phyloP scores from a whole-genome alignment of 768 basidiomycete species.

The Kwoniella dejecticola region DNA sequence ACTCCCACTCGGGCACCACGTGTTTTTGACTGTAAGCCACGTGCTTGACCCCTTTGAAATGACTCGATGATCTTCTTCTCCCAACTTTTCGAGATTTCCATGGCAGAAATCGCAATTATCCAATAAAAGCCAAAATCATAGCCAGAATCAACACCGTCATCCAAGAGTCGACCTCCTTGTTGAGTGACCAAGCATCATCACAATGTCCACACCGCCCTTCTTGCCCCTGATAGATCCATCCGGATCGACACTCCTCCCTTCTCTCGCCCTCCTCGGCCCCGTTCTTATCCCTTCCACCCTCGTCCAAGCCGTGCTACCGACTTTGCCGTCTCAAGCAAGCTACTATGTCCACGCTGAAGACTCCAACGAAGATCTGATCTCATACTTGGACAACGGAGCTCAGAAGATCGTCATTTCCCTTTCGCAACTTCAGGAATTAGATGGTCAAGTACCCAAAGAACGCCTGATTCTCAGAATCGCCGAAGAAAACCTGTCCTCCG shows the following conservation, averaged over 20 bases:
- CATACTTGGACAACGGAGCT: constrained; percentile 75
- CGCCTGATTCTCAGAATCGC: constrained; percentile 77
- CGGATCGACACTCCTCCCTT: constrained; percentile 60
- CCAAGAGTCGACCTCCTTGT: too few species aligned
- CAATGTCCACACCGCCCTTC: constrained; percentile 52
- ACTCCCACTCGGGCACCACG: not conserved
- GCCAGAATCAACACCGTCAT: too few species aligned
- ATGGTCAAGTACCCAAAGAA: constrained; percentile 70
- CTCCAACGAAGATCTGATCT: constrained; percentile 34
- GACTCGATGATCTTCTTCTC: constrained; percentile 10
- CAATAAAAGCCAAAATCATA: not conserved
- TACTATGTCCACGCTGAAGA: constrained; percentile 45
- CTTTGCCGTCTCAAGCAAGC: constrained; percentile 53
- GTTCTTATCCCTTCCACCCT: constrained; percentile 62
- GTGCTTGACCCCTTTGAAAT: not conserved
- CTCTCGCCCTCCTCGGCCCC: constrained; percentile 75
- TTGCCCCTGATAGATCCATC: constrained; percentile 54
- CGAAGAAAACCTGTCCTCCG: constrained; percentile 65
- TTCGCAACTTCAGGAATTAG: constrained; percentile 50
- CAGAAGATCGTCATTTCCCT: constrained; percentile 76
- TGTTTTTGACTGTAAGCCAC: not conserved
- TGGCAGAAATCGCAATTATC: not conserved
- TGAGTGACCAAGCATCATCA: not conserved
- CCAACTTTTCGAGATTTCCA: constrained; percentile 9
- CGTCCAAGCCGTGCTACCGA: constrained; percentile 50